These are phyloP conservation scores for Pleurotus tuoliensis DNA, from an alignment of 768 basidiomycete genomes.

Conservation along the genomic window DNA sequence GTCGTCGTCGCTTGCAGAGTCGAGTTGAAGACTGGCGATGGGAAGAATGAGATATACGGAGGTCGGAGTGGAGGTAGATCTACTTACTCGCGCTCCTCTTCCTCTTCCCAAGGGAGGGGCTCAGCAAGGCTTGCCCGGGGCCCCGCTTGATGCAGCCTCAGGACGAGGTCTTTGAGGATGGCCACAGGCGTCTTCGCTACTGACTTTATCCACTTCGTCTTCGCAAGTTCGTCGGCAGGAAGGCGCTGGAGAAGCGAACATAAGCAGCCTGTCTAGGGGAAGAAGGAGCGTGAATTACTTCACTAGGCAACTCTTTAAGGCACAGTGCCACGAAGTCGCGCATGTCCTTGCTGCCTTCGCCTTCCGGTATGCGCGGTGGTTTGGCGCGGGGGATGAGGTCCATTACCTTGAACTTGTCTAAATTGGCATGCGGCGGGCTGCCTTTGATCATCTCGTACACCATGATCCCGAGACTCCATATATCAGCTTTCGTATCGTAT, in stretches of 20 bases:
- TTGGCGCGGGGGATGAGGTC: slow-evolving; percentile 83
- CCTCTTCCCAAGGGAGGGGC: slow-evolving; percentile 68
- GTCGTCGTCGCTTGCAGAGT: slow-evolving; percentile 28
- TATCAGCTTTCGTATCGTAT: slow-evolving; percentile 97
- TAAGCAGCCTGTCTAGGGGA: slow-evolving; percentile 10
- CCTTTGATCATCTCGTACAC: slow-evolving; percentile 96
- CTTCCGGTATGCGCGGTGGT: slow-evolving; percentile 76
- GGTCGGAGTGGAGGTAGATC: not conserved
- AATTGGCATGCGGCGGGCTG: slow-evolving; percentile 87
- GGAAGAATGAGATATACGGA: slow-evolving; percentile 1
- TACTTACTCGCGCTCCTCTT: slow-evolving; percentile 54
- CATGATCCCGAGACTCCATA: slow-evolving; percentile 97
- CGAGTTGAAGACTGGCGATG: slow-evolving; percentile 13
- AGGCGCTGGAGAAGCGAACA: slow-evolving; percentile 52
- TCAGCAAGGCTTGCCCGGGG: slow-evolving; percentile 75
- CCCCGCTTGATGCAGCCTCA: slow-evolving; percentile 69
- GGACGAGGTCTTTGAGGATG: slow-evolving; percentile 75
- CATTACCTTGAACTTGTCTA: slow-evolving; percentile 84
- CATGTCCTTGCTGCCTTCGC: slow-evolving; percentile 80
- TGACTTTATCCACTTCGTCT: slow-evolving; percentile 87
- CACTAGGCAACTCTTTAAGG: slow-evolving; percentile 74
- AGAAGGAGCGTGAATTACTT: slow-evolving; percentile 43
- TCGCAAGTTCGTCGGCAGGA: slow-evolving; percentile 83
- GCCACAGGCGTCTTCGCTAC: slow-evolving; percentile 62
- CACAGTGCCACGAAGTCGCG: slow-evolving; percentile 83